Percentiles rank a stretch among this genome's conserved stretches.
These are phyloP conservation scores for Penicillium herquei DNA, from an alignment of 495 filamentous ascomycete species.

Conservation along the genomic window DNA sequence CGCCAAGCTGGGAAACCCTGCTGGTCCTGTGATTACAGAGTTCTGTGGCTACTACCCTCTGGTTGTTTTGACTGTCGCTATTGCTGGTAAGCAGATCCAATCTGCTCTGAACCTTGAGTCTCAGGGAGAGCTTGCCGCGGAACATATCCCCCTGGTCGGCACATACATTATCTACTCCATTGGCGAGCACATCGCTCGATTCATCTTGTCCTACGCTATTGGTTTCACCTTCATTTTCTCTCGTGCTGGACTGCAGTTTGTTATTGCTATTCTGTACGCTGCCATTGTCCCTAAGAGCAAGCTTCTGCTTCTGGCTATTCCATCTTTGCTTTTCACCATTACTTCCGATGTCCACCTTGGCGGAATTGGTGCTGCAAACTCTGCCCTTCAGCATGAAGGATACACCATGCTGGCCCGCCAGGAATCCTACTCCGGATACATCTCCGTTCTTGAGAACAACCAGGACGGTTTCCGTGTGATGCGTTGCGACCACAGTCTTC, in stretches of 20 bases:
- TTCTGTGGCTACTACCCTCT: slow-evolving; percentile 69
- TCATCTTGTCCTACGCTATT: slow-evolving; percentile 52
- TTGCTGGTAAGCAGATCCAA: slow-evolving; percentile 62
- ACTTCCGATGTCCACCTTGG: slow-evolving; percentile 69
- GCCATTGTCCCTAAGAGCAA: slow-evolving; percentile 68
- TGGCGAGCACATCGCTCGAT: slow-evolving; percentile 51
- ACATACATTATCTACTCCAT: slow-evolving; percentile 64
- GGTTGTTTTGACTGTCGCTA: slow-evolving; percentile 63
- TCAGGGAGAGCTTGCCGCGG: slow-evolving; percentile 53
- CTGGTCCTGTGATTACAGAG: slow-evolving; percentile 76
- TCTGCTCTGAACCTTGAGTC: slow-evolving; percentile 51
- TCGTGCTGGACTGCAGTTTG: slow-evolving; percentile 66
- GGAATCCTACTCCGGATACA: slow-evolving; percentile 86
- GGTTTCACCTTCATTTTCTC: slow-evolving; percentile 64
- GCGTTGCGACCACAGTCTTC: slow-evolving; percentile 89
- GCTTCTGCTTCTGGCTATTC: slow-evolving; percentile 60
- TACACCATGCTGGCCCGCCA: slow-evolving; percentile 68
- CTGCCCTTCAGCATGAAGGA: slow-evolving; percentile 50
- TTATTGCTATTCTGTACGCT: slow-evolving; percentile 61
- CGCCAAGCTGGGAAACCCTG: slow-evolving; percentile 58
- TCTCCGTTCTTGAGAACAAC: slow-evolving; percentile 79
- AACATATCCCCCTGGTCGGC: slow-evolving; percentile 58
- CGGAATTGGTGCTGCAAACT: slow-evolving; percentile 59
- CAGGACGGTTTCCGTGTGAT: slow-evolving; percentile 73
- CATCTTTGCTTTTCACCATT: slow-evolving; percentile 67